These are phyloP conservation scores for Micractinium conductrix DNA, from an alignment of 139 green algal genomes.

Conservation along the genomic window DNA sequence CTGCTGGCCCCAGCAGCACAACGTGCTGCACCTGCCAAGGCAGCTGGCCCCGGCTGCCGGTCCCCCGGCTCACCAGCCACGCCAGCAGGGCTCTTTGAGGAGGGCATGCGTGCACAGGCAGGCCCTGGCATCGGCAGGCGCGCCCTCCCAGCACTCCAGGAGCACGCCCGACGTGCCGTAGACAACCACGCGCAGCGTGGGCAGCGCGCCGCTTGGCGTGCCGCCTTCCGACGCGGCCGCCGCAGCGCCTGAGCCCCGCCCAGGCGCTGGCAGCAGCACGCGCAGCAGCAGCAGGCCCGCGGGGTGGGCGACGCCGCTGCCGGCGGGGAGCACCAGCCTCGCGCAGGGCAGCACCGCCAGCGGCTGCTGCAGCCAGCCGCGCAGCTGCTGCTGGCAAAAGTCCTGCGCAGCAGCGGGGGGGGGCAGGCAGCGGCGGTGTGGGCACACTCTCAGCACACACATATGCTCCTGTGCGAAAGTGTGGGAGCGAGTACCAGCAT, in stretches of 20 bases:
- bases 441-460: background rate
- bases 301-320: background rate
- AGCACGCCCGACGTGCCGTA: slow-evolving; percentile 5
- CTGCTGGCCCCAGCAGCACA: background rate
- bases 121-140: background rate
- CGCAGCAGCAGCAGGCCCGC: background rate
- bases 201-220: background rate
- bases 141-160: slow-evolving; percentile 2
- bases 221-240: background rate
- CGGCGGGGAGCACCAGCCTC: background rate
- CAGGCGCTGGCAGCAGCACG: background rate
- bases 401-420: background rate
- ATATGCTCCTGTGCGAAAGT: too few species aligned
- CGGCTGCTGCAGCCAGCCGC: background rate
- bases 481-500: background rate
- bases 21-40: background rate
- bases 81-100: background rate
- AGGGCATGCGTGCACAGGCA: background rate
- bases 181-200: background rate
- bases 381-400: background rate
- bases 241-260: background rate
- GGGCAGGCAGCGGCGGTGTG: background rate
- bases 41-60: background rate
- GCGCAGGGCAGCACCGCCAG: background rate
- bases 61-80: background rate